Conservation (phyloP, 1,139 yeast species). For the Yamadazyma siamensis region DNA sequence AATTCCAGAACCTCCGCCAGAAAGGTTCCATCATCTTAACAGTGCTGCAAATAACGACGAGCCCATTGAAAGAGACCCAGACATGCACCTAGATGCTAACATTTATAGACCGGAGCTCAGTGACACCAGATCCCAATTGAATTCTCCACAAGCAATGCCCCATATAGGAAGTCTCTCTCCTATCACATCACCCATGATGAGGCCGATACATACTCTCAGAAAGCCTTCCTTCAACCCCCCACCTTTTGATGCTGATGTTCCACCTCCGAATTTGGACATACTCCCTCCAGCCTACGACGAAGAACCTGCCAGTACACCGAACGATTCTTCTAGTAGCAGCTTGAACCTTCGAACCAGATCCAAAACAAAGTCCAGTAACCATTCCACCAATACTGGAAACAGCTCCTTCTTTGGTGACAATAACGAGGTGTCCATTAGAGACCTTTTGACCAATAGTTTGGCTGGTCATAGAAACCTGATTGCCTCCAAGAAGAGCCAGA, state of each 20-base stretch:
- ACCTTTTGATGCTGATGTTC: slow-evolving; percentile 33
- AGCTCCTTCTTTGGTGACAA: background rate
- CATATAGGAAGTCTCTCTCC: slow-evolving; percentile 44
- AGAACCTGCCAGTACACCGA: slow-evolving; percentile 10
- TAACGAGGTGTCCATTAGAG: slow-evolving; percentile 20
- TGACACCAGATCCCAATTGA: slow-evolving; percentile 27
- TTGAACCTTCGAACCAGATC: slow-evolving; percentile 7
- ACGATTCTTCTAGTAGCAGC: slow-evolving; percentile 6
- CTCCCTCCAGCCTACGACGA: slow-evolving; percentile 42
- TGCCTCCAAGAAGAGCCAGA: slow-evolving; percentile 13
- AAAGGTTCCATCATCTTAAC: slow-evolving; percentile 29
- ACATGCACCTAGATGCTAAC: slow-evolving; percentile 55
- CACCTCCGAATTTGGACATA: slow-evolving; percentile 22
- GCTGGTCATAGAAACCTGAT: slow-evolving; percentile 10
- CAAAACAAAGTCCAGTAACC: slow-evolving; percentile 6
- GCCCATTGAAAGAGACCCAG: slow-evolving; percentile 38
- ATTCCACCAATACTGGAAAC: slow-evolving; percentile 2
- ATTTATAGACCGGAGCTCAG: slow-evolving; percentile 55
- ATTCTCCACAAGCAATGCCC: slow-evolving; percentile 61
- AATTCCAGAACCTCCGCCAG: slow-evolving; percentile 6
- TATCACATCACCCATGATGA: slow-evolving; percentile 24
- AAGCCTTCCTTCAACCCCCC: slow-evolving; percentile 43
- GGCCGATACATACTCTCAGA: slow-evolving; percentile 36
- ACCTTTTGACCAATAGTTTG: slow-evolving; percentile 16
- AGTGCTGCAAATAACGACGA: slow-evolving; percentile 27